Base-by-base conservation (phyloP, 2,329 filamentous ascomycete species). In the Aureobasidium sp. region DNA sequence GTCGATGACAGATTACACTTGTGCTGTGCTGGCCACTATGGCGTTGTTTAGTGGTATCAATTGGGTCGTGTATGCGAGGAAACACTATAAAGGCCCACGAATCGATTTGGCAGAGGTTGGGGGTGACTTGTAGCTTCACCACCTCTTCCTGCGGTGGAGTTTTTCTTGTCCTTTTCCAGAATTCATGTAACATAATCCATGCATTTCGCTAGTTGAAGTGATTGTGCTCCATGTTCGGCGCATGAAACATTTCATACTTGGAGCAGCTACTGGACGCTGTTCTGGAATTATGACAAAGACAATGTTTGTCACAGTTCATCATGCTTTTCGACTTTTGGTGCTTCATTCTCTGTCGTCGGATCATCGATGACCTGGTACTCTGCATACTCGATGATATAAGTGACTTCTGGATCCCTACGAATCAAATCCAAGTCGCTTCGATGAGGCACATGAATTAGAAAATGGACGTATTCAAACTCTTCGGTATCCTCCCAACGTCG, bases 41-140 rank as follows among this genome's bases (percentile, higher is more conserved):
- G 57, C 57, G 29, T n/a, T 49, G n/a, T 60, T 60, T 8, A 50
- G 57, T 5, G 33, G 15, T 11, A 24, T 60, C 22, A 60, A 60
- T 12, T 60, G 57, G 57, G 2, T 35, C n/a, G 7, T 35, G 5
- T 42, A 50, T 42, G 57, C 57, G 4, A 24, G 24, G 11, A 60
- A 49, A 24, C 57, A 60, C n/a, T 60, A 60, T 1, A 50, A 31
- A 27, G 57, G 57, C 9, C 57, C 57, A 22, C 33, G 57, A 5
- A 50, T 60, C 3, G 57, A 60, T 11, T 6, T 60, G 35, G 40
- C 8, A 33, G 31, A 33, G 31, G 31, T 33, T 33, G 31, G 31
- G 31, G 31, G 31, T 33, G 31, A 33, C 9, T 33, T 11, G 31
- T 33, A 33, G 31, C 2, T 33, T 33, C 3, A 12, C 9, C 1